Evolutionary conservation across 805 yeast genomes (phyloP), one percentile per base, ranked within the genome.

Genomic region (Nakazawaea holstii): DNA sequence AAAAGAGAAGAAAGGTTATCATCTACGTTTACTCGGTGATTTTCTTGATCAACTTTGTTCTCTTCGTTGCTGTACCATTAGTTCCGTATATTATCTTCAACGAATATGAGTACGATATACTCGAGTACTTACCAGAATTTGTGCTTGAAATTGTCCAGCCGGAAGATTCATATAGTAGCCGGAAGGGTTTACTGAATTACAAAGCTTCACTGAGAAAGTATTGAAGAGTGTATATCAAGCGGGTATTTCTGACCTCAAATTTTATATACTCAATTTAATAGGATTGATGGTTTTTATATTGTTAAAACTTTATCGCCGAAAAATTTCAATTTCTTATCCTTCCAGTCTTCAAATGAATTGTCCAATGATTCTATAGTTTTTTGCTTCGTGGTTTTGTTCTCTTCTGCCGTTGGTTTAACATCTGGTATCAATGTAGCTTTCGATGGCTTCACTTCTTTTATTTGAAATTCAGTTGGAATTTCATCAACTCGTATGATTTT

Each of bases 91-190:
- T 77, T 13, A 39, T 67, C 9, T 61, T 57, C 1, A 59, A 65
- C 30, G 55, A 65, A 6, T 59, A 68, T 33, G 61, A 61, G 2
- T 30, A 76, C 47, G 77, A 77, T 46, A 53, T 74, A 29, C 68
- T 65, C 11, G 60, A 60, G 7, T 65, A 60, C 39, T 47, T 71
- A 5, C 84, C 85, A 0, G 66, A 60, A 0, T 17, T 63, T 2
- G 28, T 73, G 11, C 49, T 54, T 8, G 56, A 52, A 5, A 52
- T 72, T 39, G 54, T 75, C 20, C 84, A 79, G 46, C 83, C 83
- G 1, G 59, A 62, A n/a, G 62, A 62, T 8, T 26, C 49, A 8
- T 44, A 53, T 3, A 52, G 50, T 14, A 53, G 53, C 20, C 49
- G 59, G 5, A 73, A 70, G 41, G 80, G 79, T 1, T 52, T 74